Percentiles rank a stretch among this genome's conserved stretches.
Conservation (phyloP, 306 rosid genomes). For the Vigna radiata region DNA sequence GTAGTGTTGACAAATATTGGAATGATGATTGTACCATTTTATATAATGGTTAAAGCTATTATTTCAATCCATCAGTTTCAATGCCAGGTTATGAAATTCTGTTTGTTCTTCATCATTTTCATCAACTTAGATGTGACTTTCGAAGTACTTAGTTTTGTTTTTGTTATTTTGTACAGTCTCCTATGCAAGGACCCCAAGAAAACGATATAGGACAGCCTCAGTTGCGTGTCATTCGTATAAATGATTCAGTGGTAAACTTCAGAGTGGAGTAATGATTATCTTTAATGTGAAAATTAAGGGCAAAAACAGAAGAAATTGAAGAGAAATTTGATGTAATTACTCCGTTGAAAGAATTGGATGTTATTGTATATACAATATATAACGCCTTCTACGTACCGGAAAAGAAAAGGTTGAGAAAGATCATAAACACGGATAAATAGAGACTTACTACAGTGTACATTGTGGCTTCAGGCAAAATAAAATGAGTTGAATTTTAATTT, state of each 20-base stretch:
- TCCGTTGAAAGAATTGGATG: neutral
- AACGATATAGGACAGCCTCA: constrained; percentile 50
- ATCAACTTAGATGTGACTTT: neutral
- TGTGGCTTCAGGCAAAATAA: neutral
- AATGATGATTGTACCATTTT: constrained; percentile 67
- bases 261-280: neutral
- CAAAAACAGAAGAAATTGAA: neutral
- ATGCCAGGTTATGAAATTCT: constrained; percentile 56
- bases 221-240: constrained; percentile 57
- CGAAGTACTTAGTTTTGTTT: neutral
- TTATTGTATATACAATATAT: neutral
- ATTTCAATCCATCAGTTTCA: constrained; percentile 59
- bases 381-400: neutral
- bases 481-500: neutral
- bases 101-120: constrained; percentile 1
- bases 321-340: neutral
- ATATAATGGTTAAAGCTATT: constrained; percentile 63
- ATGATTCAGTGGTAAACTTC: constrained; percentile 22
- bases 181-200: constrained; percentile 45
- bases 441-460: neutral
- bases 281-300: neutral
- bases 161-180: constrained; percentile 7
- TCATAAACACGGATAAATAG: neutral
- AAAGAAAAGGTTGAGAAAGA: neutral
- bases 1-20: constrained; percentile 64